These are phyloP conservation scores for Diatrype stigma DNA, from an alignment of 2,329 filamentous ascomycete genomes.

Conservation along the genomic window DNA sequence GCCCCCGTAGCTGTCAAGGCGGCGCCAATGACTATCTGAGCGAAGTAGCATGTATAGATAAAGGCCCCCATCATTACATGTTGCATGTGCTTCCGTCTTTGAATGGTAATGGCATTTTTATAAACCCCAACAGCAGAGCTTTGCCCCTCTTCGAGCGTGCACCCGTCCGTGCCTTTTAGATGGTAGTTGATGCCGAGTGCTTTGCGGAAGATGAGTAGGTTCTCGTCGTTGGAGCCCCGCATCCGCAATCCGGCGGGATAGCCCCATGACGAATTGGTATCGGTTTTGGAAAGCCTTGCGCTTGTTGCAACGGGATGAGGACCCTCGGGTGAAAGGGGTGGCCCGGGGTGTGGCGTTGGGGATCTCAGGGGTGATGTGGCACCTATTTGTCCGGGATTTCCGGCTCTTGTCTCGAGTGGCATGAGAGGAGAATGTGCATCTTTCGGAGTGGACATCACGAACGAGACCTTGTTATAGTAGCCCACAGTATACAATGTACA, in stretches of 20 bases:
- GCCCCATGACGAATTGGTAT: conserved; percentile 32
- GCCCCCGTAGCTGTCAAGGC: conserved; percentile 43
- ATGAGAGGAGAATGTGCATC: not conserved
- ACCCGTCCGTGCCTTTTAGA: conserved; percentile 13
- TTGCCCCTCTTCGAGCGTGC: conserved; percentile 31
- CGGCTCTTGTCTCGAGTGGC: not conserved
- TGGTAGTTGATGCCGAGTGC: conserved; percentile 39
- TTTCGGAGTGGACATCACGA: not conserved
- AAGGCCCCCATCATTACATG: conserved; percentile 31
- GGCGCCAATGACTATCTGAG: conserved; percentile 45
- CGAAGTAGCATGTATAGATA: conserved; percentile 39
- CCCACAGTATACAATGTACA: no score
- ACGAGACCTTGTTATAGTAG: no score
- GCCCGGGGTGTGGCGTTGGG: not conserved
- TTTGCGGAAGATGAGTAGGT: conserved; percentile 37
- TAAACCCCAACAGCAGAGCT: conserved; percentile 37
- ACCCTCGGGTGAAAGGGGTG: not conserved
- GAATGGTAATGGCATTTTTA: conserved; percentile 29
- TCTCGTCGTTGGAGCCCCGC: conserved; percentile 32
- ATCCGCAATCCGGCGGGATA: conserved; percentile 32
- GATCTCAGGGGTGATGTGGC: not conserved
- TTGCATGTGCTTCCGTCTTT: conserved; percentile 28
- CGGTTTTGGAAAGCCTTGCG: conserved; percentile 15
- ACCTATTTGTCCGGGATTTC: not conserved
- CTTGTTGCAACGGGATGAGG: not conserved